phyloP scores from a whole-genome alignment of 139 green algal species.

The Coelastrella sp. region DNA sequence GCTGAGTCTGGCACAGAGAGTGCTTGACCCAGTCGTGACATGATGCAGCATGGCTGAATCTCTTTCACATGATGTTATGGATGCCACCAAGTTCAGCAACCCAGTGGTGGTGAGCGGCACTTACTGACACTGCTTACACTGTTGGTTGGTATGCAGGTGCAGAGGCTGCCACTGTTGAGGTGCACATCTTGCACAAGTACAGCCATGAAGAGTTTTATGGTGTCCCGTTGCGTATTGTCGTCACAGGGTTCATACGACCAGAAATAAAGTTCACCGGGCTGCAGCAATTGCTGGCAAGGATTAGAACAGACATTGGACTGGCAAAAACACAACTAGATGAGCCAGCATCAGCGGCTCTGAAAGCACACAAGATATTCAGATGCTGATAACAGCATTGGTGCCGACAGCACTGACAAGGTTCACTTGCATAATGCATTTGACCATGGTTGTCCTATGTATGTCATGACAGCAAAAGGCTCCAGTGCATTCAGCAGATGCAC shows the following conservation, averaged over 20 bases:
- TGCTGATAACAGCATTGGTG: background rate
- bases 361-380: conserved; percentile 5
- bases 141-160: conserved; percentile 33
- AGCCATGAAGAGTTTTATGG: conserved; percentile 54
- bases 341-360: conserved; percentile 9
- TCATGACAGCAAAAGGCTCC: background rate
- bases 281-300: conserved; percentile 75
- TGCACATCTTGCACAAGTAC: conserved; percentile 89
- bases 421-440: too few species aligned
- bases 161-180: conserved; percentile 73
- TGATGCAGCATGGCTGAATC: too few species aligned
- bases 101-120: background rate
- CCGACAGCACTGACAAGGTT: too few species aligned
- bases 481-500: background rate
- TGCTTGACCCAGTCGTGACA: too few species aligned
- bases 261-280: conserved; percentile 88
- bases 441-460: too few species aligned
- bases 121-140: background rate
- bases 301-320: conserved; percentile 80
- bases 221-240: conserved; percentile 62
- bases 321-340: conserved; percentile 52
- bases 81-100: background rate
- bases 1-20: too few species aligned
- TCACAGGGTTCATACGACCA: conserved; percentile 83
- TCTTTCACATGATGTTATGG: too few species aligned